Evolutionary conservation across 176 grass and related monocot species (phyloP), one percentile per base, ranked within the genome.

Genomic region (Lolium perenne): DNA sequence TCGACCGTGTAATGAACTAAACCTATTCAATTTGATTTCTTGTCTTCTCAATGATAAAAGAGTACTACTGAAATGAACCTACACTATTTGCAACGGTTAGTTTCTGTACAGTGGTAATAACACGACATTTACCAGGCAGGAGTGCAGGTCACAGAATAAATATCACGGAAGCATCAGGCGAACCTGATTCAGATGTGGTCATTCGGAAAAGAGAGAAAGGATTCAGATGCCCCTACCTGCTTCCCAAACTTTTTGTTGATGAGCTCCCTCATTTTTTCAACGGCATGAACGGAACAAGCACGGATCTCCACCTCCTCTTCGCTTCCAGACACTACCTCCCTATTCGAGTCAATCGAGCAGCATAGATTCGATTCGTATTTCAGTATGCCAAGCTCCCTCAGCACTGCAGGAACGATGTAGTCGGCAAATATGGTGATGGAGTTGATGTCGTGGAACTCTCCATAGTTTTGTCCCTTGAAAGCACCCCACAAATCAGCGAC

Each of bases 361-460:
- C 90, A 92, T 67, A 99, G 67, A 55, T 71, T 86, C 3, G 77
- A 90, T 50, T 90, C 95, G 25, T 99, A 99, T 80, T 96, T 99
- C 76, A 99, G 87, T 50, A 99, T 86, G 68, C 88, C 92, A 81
- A 96, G 88, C 76, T 99, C 88, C 74, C 94, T 94, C 80, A 96
- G 88, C 1, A 96, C 97, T 8, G 92, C 94, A 68, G 97, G 92
- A 49, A 96, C 82, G 49, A 96, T 94, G 55, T 99, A 94, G 86
- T 96, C 97, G 0, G 94, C 97, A 85, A 99, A 96, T 86, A 99
- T 99, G 38, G 94, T 99, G 69, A 99, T 88, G 61, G 90, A 92
- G 23, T 83, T 80, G 48, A 96, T 89, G 82, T 96, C 92, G 4
- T 91, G 4, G 72, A 99, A 99, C 65, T 94, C 75, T 29, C 97